Percentiles rank a stretch among this genome's conserved stretches.
These are phyloP conservation scores for Parachaetomium inaequale DNA, from an alignment of 495 filamentous ascomycete genomes.

Conservation along the genomic window DNA sequence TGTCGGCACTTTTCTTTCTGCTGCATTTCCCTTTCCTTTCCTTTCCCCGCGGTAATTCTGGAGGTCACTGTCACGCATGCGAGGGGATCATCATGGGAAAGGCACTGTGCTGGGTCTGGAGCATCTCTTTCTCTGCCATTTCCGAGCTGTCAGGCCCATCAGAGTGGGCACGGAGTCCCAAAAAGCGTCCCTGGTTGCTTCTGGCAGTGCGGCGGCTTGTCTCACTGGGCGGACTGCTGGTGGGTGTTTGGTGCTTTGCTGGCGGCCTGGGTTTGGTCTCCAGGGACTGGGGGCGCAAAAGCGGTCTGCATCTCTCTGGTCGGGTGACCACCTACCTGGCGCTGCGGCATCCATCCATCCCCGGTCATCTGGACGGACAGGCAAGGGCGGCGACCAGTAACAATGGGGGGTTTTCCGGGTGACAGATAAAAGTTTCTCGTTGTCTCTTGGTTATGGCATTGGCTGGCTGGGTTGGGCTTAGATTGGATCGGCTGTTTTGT, in stretches of 20 bases:
- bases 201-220: background rate
- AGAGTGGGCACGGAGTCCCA: background rate
- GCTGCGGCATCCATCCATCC: background rate
- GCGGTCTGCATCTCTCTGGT: constrained; percentile 3
- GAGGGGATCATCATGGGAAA: background rate
- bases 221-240: no score
- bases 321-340: background rate
- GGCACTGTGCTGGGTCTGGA: background rate
- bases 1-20: background rate
- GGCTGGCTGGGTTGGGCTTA: constrained; percentile 7
- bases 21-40: background rate
- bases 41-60: background rate
- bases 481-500: constrained; percentile 8
- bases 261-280: background rate
- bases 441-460: background rate
- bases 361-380: background rate
- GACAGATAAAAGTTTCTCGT: constrained; percentile 2
- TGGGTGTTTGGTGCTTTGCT: constrained; percentile 7
- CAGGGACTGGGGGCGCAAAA: background rate
- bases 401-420: constrained; percentile 2
- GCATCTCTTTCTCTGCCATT: background rate
- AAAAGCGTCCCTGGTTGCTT: constrained; percentile 1
- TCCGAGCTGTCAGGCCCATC: background rate
- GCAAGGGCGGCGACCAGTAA: background rate
- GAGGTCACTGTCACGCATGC: background rate